Evolutionary conservation across 2,329 filamentous ascomycete species (phyloP), one percentile per base, ranked within the genome.

Genomic region (Fusarium pilosicola): DNA sequence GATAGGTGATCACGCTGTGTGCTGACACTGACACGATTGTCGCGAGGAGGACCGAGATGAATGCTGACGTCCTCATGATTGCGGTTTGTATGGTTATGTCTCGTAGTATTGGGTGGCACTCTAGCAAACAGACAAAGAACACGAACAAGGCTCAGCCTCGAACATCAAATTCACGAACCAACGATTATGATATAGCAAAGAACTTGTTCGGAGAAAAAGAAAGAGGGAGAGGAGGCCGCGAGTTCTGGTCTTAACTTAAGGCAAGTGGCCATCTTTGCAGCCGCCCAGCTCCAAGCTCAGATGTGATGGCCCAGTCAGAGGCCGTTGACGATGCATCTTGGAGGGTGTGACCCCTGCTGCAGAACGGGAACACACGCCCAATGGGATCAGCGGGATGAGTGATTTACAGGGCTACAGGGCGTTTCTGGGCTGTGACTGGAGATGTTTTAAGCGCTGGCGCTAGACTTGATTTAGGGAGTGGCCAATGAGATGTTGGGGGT

Each of bases 1-100:
- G 95, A 80, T 97, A 97, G 71, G 92, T 91, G 81, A 97, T 92
- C 79, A 97, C 88, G n/a, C 88, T 93, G 81, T 97, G 94, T n/a
- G 91, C 91, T 39, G 87, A 85, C 71, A 86, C 91, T 39, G 87
- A 85, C 71, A 86, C 85, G 77, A 91, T 73, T 45, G 85, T 82
- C 68, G 86, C 86, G 74, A 85, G 77, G 79, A 84, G 79, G 64
- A 88, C 71, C 63, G 84, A 80, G 70, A 83, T 65, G 62, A 83
- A 52, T 48, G 84, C 78, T 77, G 86, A 86, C 62, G 82, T 80
- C 63, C 85, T 77, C 88, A 89, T 89, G 30, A 73, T 83, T 81
- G 55, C 39, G 61, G 41, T 59, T 46, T 63, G 56, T 63, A 24
- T 61, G 15, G 17, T 22, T 34, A n/a, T 58, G 5, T n/a, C 6